Conservation (phyloP, 139 green algal genomes). For the Haematococcus sp. region DNA sequence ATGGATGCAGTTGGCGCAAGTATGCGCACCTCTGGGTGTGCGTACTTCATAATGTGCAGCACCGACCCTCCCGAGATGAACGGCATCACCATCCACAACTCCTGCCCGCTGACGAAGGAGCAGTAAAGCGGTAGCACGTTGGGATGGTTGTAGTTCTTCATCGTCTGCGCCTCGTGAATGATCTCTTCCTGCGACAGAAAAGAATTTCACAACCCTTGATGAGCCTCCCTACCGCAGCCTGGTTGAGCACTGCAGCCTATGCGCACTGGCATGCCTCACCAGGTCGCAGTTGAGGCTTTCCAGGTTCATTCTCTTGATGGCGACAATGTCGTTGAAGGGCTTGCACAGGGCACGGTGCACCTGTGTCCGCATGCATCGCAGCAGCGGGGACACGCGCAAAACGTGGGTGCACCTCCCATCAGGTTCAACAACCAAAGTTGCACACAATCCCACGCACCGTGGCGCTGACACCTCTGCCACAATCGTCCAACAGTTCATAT, state of each 20-base stretch:
- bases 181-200: conserved; percentile 85
- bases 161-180: conserved; percentile 90
- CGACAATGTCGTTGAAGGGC: conserved; percentile 72
- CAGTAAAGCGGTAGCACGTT: conserved; percentile 93
- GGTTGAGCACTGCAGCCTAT: too few relatives aligned
- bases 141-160: conserved; percentile 89
- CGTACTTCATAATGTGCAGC: conserved; percentile 91
- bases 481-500: conserved; percentile 94
- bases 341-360: conserved; percentile 82
- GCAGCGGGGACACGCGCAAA: neutral
- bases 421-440: too few relatives aligned
- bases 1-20: too few relatives aligned
- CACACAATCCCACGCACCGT: conserved; percentile 76
- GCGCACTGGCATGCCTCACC: conserved; percentile 30
- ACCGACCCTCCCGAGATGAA: conserved; percentile 77
- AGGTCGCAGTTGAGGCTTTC: conserved; percentile 88
- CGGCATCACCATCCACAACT: conserved; percentile 96
- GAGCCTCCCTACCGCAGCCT: neutral
- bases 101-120: conserved; percentile 86
- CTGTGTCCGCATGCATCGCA: conserved; percentile 33
- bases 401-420: neutral
- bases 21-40: conserved; percentile 59
- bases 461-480: conserved; percentile 87
- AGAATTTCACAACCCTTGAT: neutral
- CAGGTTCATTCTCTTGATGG: conserved; percentile 96